These are phyloP conservation scores for Pogostemon cablin DNA, from an alignment of 257 asterid genomes.

Conservation along the genomic window DNA sequence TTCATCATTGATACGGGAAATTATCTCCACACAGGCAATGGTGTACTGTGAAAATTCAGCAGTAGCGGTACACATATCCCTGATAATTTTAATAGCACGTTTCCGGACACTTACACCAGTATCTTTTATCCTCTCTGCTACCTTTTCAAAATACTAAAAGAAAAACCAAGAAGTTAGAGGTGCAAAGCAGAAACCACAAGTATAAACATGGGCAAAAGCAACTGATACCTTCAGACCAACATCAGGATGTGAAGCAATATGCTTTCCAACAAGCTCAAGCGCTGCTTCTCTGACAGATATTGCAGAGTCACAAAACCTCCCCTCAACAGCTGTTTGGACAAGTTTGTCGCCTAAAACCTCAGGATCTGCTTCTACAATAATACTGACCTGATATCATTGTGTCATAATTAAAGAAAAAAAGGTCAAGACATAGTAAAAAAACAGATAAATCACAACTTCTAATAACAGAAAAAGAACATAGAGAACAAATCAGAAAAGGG, in stretches of 20 bases:
- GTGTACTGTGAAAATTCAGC: slow-evolving; percentile 67
- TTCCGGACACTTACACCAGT: slow-evolving; percentile 99
- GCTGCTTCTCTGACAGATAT: slow-evolving; percentile 99
- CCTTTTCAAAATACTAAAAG: slow-evolving; percentile 91
- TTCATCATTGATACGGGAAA: slow-evolving; percentile 93
- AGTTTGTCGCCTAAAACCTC: slow-evolving; percentile 90
- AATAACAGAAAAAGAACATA: slow-evolving; percentile 20
- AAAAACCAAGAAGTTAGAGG: slow-evolving; percentile 38
- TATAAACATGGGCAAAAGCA: slow-evolving; percentile 30
- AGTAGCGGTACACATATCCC: slow-evolving; percentile 91
- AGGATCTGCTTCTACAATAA: slow-evolving; percentile 98
- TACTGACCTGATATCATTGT: slow-evolving; percentile 73
- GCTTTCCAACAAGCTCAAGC: slow-evolving; percentile 97
- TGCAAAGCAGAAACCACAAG: slow-evolving; percentile 33
- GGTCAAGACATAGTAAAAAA: slow-evolving; percentile 19
- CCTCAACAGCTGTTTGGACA: slow-evolving; percentile 95
- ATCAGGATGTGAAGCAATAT: slow-evolving; percentile 98
- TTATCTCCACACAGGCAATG: slow-evolving; percentile 81
- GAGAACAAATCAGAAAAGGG: slow-evolving; percentile 4
- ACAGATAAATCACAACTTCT: slow-evolving; percentile 25
- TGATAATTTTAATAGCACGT: slow-evolving; percentile 92
- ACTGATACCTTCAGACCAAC: slow-evolving; percentile 90
- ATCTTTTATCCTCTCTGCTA: slow-evolving; percentile 95
- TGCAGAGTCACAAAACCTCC: slow-evolving; percentile 96
- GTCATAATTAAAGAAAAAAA: slow-evolving; percentile 33